Evolutionary conservation across 2,329 filamentous ascomycete genomes (phyloP).

Genomic region (Ophiostoma angusticollis): DNA sequence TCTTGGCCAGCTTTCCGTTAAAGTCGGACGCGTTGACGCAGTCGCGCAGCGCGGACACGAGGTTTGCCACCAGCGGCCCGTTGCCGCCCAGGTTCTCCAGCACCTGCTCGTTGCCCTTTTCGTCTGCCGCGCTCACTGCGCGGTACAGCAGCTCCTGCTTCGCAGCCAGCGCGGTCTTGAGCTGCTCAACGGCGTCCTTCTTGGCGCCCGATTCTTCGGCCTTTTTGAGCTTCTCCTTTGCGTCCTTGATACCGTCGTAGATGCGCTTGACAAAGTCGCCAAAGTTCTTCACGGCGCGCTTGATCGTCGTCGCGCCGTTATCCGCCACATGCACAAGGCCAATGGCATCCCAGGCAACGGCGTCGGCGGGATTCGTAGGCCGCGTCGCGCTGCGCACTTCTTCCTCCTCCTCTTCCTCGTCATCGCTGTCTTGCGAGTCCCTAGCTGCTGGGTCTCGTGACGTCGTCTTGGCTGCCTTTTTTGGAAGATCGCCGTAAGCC

Average conservation of each 20-base stretch:
- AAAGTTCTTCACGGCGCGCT: slow-evolving; percentile 36
- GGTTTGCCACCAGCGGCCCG: slow-evolving; percentile 40
- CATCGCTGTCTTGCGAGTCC: slow-evolving; percentile 10
- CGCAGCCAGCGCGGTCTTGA: slow-evolving; percentile 29
- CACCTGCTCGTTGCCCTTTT: slow-evolving; percentile 41
- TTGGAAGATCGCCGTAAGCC: slow-evolving; percentile 7
- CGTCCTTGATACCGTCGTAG: slow-evolving; percentile 33
- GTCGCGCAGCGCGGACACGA: slow-evolving; percentile 41
- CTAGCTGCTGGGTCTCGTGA: slow-evolving; percentile 3
- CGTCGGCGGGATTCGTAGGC: slow-evolving; percentile 32
- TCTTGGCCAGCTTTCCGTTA: slow-evolving; percentile 39
- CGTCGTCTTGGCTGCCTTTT: slow-evolving; percentile 1
- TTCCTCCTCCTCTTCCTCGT: slow-evolving; percentile 11
- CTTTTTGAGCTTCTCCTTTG: slow-evolving; percentile 32
- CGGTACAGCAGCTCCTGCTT: slow-evolving; percentile 37
- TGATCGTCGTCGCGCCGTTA: slow-evolving; percentile 23
- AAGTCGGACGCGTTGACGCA: slow-evolving; percentile 41
- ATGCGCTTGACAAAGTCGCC: slow-evolving; percentile 37
- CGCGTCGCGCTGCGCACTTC: slow-evolving; percentile 28
- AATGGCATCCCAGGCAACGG: slow-evolving; percentile 40
- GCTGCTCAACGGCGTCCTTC: slow-evolving; percentile 21
- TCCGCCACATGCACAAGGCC: slow-evolving; percentile 37
- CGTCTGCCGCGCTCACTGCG: slow-evolving; percentile 40
- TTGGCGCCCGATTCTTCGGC: slow-evolving; percentile 25
- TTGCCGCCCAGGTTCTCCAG: slow-evolving; percentile 46